Conservation (phyloP, 495 filamentous ascomycete species). For the Geopyxis carbonaria region DNA sequence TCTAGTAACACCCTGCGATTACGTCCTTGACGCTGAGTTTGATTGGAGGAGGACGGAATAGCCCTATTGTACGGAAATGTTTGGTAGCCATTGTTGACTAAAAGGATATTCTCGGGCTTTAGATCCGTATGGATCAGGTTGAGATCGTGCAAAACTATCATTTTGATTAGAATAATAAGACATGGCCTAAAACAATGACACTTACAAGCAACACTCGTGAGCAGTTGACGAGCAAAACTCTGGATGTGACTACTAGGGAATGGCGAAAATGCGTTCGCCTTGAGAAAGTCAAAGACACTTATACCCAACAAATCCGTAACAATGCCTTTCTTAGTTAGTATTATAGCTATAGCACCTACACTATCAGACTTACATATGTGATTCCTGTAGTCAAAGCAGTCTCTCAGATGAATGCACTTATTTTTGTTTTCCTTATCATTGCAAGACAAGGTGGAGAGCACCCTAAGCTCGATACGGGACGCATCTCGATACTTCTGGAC, state of each 20-base stretch:
- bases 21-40: conserved; percentile 55
- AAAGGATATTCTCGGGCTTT: conserved; percentile 94
- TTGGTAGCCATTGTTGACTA: conserved; percentile 78
- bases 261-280: conserved; percentile 82
- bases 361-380: conserved; percentile 55
- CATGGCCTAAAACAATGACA: conserved; percentile 11
- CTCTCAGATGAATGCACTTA: conserved; percentile 88
- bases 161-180: too few species aligned
- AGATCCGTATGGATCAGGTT: conserved; percentile 97
- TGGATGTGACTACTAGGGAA: conserved; percentile 99
- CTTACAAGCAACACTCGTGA: conserved; percentile 97
- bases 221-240: conserved; percentile 81
- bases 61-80: conserved; percentile 92
- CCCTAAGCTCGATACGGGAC: conserved; percentile 85
- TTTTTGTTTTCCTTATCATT: conserved; percentile 89
- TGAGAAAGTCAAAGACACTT: conserved; percentile 96
- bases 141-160: conserved; percentile 86
- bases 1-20: conserved; percentile 80
- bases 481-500: conserved; percentile 97
- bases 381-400: conserved; percentile 93
- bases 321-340: conserved; percentile 36
- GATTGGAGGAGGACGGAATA: conserved; percentile 78
- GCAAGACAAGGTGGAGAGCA: conserved; percentile 70
- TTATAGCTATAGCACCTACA: neutral
- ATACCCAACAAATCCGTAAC: conserved; percentile 92